phyloP scores from a whole-genome alignment of 108 stramenopile species.

The Conticribra guillardii region DNA sequence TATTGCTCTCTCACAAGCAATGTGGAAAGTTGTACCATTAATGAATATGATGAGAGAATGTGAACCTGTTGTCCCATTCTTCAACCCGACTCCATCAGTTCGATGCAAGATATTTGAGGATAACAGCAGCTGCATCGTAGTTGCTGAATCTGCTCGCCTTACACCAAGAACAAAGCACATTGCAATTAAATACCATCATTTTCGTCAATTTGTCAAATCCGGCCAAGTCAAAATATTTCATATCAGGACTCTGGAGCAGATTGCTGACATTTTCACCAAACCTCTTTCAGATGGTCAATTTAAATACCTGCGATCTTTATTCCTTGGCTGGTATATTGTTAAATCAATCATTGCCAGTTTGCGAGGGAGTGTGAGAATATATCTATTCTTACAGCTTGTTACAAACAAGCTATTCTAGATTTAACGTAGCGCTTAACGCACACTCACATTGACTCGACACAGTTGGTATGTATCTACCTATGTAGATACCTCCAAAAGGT shows the following conservation, averaged over 20 bases:
- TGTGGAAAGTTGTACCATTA: slow-evolving; percentile 25
- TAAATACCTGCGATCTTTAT: background rate
- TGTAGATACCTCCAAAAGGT: no score
- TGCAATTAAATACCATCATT: slow-evolving; percentile 16
- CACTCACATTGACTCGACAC: no score
- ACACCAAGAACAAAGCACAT: slow-evolving; percentile 46
- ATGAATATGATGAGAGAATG: slow-evolving; percentile 1
- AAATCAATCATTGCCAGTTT: no score
- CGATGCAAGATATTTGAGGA: slow-evolving; percentile 49
- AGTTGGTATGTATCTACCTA: no score
- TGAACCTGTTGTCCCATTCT: background rate
- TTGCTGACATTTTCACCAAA: slow-evolving; percentile 50
- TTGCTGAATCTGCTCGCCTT: slow-evolving; percentile 21
- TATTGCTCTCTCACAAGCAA: slow-evolving; percentile 26
- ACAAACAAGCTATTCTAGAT: no score
- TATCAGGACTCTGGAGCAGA: slow-evolving; percentile 28
- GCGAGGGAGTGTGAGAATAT: no score
- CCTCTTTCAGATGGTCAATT: slow-evolving; percentile 15
- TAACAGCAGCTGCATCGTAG: slow-evolving; percentile 25
- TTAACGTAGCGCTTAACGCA: no score
- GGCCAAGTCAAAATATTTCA: slow-evolving; percentile 19
- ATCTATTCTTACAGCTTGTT: no score
- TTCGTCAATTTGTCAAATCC: slow-evolving; percentile 7
- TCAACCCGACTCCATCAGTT: slow-evolving; percentile 9
- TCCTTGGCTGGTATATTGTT: slow-evolving; percentile 50